Evolutionary conservation across 2,329 filamentous ascomycete genomes (phyloP), one percentile per base, ranked within the genome.

Genomic region (Chrysosporium keratinophilum): DNA sequence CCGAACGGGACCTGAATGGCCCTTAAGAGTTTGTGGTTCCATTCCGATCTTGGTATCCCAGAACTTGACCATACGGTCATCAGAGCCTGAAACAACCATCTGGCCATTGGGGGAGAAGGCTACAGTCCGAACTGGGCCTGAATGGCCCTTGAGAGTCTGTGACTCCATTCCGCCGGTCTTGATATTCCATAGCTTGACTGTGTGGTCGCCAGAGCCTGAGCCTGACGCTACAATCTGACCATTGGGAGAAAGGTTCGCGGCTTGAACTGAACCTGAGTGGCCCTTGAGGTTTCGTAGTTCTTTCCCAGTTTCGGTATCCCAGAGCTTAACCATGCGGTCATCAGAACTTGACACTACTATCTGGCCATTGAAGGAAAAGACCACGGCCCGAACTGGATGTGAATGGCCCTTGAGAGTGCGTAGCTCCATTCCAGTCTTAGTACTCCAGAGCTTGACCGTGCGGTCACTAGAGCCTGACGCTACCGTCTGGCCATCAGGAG

Each of bases 311-410:
- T 15, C 44, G 39, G 53, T 3, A 31, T 51, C 57, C 62, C 62
- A 65, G 15, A 65, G 34, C 42, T 31, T 48, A 20, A 53, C 19
- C 4, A 23, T 46, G 3, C 20, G 2, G 23, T 37, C 33, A 35
- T 33, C 12, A n/a, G 43, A 54, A 12, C 35, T 35, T 12, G 45
- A 40, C 5, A 28, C 35, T 14, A 51, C 5, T 2, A 52, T 7
- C 34, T 23, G 2, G 28, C 15, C 14, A 15, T 50, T 15, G 11
- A 12, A 5, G 11, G 48, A 55, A 41, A 51, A 55, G 31, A 31
- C 40, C 23, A 52, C 19, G 19, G 40, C 41, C 3, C n/a, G 5
- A 46, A 52, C 41, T 5, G 5, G 4, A 37, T 41, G 17, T 10
- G 35, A 43, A 41, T 34, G 37, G n/a, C n/a, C 19, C n/a, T 14